A percentile compares a stretch with the other conserved stretches of the same genome.
These are phyloP conservation scores for Larix kaempferi DNA, from an alignment of 75 land plant species.

Conservation along the genomic window DNA sequence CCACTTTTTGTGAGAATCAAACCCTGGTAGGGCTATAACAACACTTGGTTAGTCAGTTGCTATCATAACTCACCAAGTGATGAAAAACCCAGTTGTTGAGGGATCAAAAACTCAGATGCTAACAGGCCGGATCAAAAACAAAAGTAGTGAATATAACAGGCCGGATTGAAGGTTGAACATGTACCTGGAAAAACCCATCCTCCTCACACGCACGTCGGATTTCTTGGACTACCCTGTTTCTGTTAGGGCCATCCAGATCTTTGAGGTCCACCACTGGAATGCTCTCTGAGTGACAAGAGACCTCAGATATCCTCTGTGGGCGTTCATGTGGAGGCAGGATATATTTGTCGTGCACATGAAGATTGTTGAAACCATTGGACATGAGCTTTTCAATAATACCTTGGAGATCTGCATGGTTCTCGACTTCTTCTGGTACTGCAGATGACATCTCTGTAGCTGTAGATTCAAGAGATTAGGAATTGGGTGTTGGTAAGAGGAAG, in stretches of 20 bases:
- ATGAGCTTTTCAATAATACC: neutral
- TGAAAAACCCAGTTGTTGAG: too few species aligned
- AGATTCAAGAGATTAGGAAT: too few species aligned
- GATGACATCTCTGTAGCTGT: neutral
- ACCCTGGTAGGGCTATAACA: too few species aligned
- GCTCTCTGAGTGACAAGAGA: neutral
- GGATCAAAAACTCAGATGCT: neutral
- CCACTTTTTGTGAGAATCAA: too few species aligned
- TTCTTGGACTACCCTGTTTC: neutral
- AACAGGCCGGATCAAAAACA: neutral
- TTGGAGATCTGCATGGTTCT: neutral
- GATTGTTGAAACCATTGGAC: neutral
- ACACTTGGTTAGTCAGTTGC: too few species aligned
- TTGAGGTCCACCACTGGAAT: slow-evolving; percentile 3
- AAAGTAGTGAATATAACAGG: neutral
- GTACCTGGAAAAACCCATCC: neutral
- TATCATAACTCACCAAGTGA: neutral
- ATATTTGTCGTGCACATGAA: neutral
- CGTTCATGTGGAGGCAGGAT: neutral
- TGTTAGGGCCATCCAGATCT: slow-evolving; percentile 16
- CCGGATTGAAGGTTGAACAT: neutral
- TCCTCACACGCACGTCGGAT: neutral
- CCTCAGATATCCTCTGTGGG: neutral
- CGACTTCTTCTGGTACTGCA: neutral
- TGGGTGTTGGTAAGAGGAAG: too few species aligned